Conservation (phyloP, 371 early-diverging fungal species). For the Saksenaea oblongispora region DNA sequence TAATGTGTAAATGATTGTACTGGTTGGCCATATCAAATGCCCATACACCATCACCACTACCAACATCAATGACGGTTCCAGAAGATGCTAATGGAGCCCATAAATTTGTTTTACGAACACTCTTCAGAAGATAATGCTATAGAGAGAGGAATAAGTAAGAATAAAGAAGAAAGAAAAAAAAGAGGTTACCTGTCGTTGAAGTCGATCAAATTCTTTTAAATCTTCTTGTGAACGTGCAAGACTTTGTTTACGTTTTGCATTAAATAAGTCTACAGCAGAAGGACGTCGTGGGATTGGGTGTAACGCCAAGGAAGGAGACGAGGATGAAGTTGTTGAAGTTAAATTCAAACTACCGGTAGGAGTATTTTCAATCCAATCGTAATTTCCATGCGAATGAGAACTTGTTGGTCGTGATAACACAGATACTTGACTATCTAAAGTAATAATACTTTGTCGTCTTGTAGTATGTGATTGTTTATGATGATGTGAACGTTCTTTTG, state of each 20-base stretch:
- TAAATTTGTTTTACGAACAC: slow-evolving; percentile 42
- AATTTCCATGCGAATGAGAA: background rate
- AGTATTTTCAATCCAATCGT: background rate
- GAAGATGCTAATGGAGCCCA: slow-evolving; percentile 25
- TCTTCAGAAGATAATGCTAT: slow-evolving; percentile 51
- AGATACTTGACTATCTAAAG: background rate
- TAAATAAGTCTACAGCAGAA: background rate
- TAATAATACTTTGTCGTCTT: background rate
- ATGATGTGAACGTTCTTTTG: background rate
- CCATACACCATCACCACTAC: slow-evolving; percentile 59
- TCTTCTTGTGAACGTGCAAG: background rate
- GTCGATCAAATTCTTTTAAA: slow-evolving; percentile 15
- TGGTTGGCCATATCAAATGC: slow-evolving; percentile 32
- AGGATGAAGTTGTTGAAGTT: background rate
- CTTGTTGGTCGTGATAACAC: background rate
- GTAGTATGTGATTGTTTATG: background rate
- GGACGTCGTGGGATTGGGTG: background rate
- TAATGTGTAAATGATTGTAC: slow-evolving; percentile 42
- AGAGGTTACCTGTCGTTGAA: slow-evolving; percentile 18
- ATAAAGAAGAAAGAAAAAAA: background rate
- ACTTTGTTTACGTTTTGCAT: background rate
- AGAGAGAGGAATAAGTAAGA: background rate
- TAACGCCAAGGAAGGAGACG: background rate
- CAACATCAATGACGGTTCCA: slow-evolving; percentile 50
- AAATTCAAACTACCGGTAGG: background rate